Base-by-base conservation (phyloP, 202 grass and related monocot genomes). In the Schoenoplectus triqueter region DNA sequence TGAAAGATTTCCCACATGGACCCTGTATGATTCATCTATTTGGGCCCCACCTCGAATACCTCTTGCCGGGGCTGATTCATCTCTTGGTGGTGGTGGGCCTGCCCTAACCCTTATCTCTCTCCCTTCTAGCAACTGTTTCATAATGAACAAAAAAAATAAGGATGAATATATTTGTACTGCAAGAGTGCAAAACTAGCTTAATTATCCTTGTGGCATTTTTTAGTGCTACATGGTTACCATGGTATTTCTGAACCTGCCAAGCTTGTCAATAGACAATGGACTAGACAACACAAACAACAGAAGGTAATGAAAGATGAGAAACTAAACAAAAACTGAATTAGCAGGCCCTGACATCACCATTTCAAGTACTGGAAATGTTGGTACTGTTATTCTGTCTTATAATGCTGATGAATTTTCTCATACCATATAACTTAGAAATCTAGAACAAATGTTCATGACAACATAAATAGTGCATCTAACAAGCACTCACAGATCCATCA, bases 1-100 rank as follows among this genome's bases (percentile, higher is more conserved):
- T 70, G 93, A 70, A 49, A 98, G 91, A 84, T 98, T 98, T 5
- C 96, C 93, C 0, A 99, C 90, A 1, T 99, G 92, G 49, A 99
- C 51, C 82, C 92, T 90, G 88, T 94, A 69, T 10, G 66, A 44
- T 13, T 44, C 66, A 6, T 69, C 66, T 1, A 69, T 42, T 11
- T 44, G 75, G 59, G 67, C 78, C 0, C 91, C 91, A 31, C 79
- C 73, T 74, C 92, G 88, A 21, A 88, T 88, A 52, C 85, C 82
- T 88, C 87, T 95, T 44, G 88, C 82, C 7, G 84, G 51, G 2
- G 71, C 11, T 2, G 64, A 86, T 2, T 95, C 93, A 68, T 94
- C 87, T 64, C 83, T 92, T 20, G 88, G 82, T 5, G 96, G 93
- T 0, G 96, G 93, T 51, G 96, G 96, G 9, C 96, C 96, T 1